phyloP scores from a whole-genome alignment of 192 early-diverging fungal species.

The Physocladia obscura region DNA sequence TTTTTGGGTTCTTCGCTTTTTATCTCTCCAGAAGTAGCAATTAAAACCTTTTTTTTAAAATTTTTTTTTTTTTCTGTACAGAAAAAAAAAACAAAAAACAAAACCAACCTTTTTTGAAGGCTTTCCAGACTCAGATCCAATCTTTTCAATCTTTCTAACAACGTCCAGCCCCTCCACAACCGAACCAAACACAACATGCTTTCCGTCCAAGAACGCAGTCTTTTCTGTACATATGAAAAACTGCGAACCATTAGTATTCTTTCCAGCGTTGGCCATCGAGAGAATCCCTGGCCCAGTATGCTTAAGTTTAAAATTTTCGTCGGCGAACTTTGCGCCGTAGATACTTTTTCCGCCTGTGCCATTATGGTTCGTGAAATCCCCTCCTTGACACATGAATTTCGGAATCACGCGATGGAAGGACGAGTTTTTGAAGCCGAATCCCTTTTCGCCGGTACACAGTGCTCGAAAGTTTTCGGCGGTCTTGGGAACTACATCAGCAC shows the following conservation, averaged over 20 bases:
- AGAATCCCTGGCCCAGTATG: slow-evolving; percentile 49
- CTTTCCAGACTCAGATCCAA: slow-evolving; percentile 59
- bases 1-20: background rate
- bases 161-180: slow-evolving; percentile 59
- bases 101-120: slow-evolving; percentile 63
- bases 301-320: slow-evolving; percentile 85
- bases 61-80: too few relatives aligned
- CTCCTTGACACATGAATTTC: slow-evolving; percentile 70
- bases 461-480: slow-evolving; percentile 96
- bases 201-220: slow-evolving; percentile 74
- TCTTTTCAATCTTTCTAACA: slow-evolving; percentile 73
- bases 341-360: slow-evolving; percentile 85
- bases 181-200: slow-evolving; percentile 53
- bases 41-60: too few relatives aligned
- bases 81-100: too few relatives aligned
- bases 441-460: slow-evolving; percentile 95
- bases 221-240: slow-evolving; percentile 91
- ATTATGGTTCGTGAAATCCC: slow-evolving; percentile 82
- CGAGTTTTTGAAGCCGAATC: slow-evolving; percentile 72
- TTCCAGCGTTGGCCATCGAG: slow-evolving; percentile 62
- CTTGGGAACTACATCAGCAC: slow-evolving; percentile 38
- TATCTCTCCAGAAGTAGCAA: slow-evolving; percentile 71
- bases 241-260: slow-evolving; percentile 76
- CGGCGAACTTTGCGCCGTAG: slow-evolving; percentile 79
- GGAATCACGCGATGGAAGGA: slow-evolving; percentile 87